Conservation (phyloP, 1,284 basidiomycete genomes). For the Melampsora americana region DNA sequence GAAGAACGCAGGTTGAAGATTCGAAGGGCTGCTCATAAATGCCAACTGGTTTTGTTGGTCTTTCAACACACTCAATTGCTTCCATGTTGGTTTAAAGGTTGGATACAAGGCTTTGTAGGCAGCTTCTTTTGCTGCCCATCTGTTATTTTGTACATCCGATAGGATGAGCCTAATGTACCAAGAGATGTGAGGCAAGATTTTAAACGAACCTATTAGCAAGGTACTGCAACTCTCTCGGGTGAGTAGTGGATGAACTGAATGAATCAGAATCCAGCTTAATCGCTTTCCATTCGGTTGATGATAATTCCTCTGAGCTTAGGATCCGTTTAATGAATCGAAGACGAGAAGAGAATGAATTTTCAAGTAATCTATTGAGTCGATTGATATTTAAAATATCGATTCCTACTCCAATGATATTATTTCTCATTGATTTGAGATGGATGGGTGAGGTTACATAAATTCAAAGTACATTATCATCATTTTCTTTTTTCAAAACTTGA, state of each 20-base stretch:
- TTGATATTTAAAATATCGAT: constrained; percentile 17
- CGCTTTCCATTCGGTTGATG: neutral
- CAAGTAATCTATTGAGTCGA: neutral
- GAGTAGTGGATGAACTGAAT: neutral
- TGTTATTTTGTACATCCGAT: constrained; percentile 16
- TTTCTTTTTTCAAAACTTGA: too few relatives aligned
- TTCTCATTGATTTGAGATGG: neutral
- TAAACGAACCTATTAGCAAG: neutral
- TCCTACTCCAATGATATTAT: constrained; percentile 15
- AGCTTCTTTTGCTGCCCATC: constrained; percentile 53
- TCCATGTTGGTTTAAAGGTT: constrained; percentile 45
- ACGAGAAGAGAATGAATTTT: neutral
- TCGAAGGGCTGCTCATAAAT: constrained; percentile 40
- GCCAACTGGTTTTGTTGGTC: neutral
- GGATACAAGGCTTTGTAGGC: constrained; percentile 52
- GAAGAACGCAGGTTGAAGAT: constrained; percentile 18
- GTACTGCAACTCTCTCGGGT: neutral
- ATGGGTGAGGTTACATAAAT: too few relatives aligned
- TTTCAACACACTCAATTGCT: constrained; percentile 47
- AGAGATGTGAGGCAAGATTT: neutral
- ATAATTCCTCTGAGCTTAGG: constrained; percentile 2
- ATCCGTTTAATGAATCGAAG: constrained; percentile 6
- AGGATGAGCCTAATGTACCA: neutral
- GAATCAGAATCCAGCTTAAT: neutral
- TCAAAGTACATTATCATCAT: too few relatives aligned